These are phyloP conservation scores for Gloeopeniophorella convolvens DNA, from an alignment of 768 basidiomycete species.

Conservation along the genomic window DNA sequence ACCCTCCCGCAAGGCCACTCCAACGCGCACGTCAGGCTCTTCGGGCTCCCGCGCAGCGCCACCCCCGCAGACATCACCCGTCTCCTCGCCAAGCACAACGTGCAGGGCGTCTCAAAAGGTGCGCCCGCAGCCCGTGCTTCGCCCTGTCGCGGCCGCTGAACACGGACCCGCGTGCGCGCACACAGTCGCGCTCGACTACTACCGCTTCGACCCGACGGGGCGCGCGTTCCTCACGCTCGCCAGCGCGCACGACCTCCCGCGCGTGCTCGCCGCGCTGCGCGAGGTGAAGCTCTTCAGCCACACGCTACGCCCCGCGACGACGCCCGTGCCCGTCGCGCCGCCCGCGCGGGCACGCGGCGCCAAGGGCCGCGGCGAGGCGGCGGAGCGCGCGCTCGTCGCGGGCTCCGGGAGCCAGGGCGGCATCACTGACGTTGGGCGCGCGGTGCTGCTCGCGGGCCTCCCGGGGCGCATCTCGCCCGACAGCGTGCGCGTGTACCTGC, in stretches of 20 bases:
- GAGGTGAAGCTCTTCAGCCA: constrained; percentile 42
- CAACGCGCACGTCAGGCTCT: constrained; percentile 9
- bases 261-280: constrained; percentile 38
- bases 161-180: no score
- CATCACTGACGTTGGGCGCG: constrained; percentile 40
- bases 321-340: constrained; percentile 19
- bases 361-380: constrained; percentile 35
- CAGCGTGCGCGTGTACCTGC: constrained; percentile 36
- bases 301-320: constrained; percentile 33
- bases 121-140: neutral
- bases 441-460: constrained; percentile 57
- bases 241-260: constrained; percentile 37
- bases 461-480: constrained; percentile 40
- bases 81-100: constrained; percentile 8
- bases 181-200: constrained; percentile 56
- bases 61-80: constrained; percentile 18
- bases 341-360: constrained; percentile 31
- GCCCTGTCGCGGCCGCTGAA: no score
- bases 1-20: constrained; percentile 8
- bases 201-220: constrained; percentile 53
- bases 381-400: constrained; percentile 30
- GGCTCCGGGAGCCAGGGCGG: constrained; percentile 49
- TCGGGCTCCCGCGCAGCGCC: constrained; percentile 15
- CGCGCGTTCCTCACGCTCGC: constrained; percentile 52
- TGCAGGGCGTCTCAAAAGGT: constrained; percentile 16